These are phyloP conservation scores for Davidsoniella australis DNA, from an alignment of 2,329 filamentous ascomycete species.

Conservation along the genomic window DNA sequence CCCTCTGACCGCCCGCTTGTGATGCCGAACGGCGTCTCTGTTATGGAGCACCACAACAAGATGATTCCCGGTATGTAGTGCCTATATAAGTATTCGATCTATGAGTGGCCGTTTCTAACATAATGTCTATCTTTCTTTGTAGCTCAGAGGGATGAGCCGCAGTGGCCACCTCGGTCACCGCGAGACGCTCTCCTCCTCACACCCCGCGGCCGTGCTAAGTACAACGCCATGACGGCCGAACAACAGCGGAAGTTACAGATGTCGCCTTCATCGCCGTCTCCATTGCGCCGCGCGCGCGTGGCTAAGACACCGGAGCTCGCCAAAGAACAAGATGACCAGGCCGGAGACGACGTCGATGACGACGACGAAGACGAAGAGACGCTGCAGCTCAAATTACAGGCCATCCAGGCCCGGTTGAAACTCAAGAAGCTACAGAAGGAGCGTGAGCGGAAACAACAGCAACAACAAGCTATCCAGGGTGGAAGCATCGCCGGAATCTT, in stretches of 20 bases:
- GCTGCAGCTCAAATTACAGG: conserved; percentile 67
- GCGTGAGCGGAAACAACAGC: conserved; percentile 22
- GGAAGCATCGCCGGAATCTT: background rate
- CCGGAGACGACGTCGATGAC: conserved; percentile 44
- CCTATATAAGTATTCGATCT: conserved; percentile 15
- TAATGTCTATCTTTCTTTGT: conserved; percentile 15
- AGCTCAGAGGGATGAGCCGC: conserved; percentile 24
- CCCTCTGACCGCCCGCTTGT: background rate
- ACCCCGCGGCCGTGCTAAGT: conserved; percentile 62
- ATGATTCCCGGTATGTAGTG: conserved; percentile 10
- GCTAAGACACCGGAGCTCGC: conserved; percentile 12
- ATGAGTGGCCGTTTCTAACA: background rate
- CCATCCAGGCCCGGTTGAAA: conserved; percentile 74
- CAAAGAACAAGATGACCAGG: conserved; percentile 28
- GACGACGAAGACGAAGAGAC: conserved; percentile 80
- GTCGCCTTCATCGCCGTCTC: conserved; percentile 52
- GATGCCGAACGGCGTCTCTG: conserved; percentile 11
- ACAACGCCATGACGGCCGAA: conserved; percentile 22
- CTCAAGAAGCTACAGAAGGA: conserved; percentile 69
- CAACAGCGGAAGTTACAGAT: conserved; percentile 39
- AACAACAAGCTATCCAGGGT: background rate
- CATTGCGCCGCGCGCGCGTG: conserved; percentile 20
- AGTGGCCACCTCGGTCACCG: conserved; percentile 52
- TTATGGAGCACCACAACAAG: conserved; percentile 11
- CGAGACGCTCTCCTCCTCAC: conserved; percentile 48